phyloP scores from a whole-genome alignment of 306 rosid genomes.

The Ceratonia siliqua region DNA sequence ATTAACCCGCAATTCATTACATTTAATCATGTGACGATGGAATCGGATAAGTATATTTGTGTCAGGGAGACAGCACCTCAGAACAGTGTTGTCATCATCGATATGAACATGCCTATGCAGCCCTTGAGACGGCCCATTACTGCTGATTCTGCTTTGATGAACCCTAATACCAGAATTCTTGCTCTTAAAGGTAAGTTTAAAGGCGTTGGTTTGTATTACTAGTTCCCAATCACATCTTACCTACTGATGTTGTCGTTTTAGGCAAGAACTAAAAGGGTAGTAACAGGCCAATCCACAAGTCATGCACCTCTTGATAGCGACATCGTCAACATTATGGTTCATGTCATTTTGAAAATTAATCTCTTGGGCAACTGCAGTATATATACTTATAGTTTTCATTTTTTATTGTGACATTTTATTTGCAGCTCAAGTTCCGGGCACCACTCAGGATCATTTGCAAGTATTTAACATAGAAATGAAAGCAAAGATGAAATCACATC shows the following conservation, averaged over 20 bases:
- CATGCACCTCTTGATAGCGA: slow-evolving; percentile 5
- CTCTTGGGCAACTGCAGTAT: background rate
- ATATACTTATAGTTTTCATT: background rate
- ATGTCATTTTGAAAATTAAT: background rate
- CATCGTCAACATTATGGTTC: slow-evolving; percentile 7
- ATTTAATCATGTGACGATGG: slow-evolving; percentile 83
- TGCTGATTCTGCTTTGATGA: slow-evolving; percentile 84
- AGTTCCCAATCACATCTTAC: background rate
- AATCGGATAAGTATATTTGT: slow-evolving; percentile 79
- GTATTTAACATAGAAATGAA: slow-evolving; percentile 74
- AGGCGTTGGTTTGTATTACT: slow-evolving; percentile 6
- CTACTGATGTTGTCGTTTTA: background rate
- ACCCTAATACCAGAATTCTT: slow-evolving; percentile 70
- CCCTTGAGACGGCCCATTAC: slow-evolving; percentile 82
- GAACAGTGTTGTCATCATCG: slow-evolving; percentile 72
- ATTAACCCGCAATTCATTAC: slow-evolving; percentile 75
- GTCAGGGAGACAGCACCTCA: slow-evolving; percentile 81
- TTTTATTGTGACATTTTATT: slow-evolving; percentile 12
- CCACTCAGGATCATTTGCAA: slow-evolving; percentile 85
- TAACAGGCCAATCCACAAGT: background rate
- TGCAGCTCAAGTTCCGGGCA: slow-evolving; percentile 80
- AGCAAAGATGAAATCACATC: slow-evolving; percentile 73
- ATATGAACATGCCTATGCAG: slow-evolving; percentile 81
- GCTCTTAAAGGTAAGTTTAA: slow-evolving; percentile 62
- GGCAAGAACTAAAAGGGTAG: background rate